A percentile compares a stretch with the other conserved stretches of the same genome.
Evolutionary conservation across 345 rosid genomes (phyloP).

Genomic region (Corchorus olitorius): DNA sequence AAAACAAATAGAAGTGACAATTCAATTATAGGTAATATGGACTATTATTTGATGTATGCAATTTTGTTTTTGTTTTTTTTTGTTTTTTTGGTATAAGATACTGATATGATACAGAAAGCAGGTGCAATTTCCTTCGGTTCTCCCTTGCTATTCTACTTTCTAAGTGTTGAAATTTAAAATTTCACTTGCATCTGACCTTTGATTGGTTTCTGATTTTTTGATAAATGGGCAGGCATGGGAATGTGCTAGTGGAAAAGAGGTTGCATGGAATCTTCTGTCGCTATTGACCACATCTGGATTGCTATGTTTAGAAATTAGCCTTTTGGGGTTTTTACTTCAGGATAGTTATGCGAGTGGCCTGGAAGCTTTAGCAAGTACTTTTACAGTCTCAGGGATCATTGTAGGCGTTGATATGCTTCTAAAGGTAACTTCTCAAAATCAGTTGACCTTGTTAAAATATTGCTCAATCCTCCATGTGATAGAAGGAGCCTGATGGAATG

Average conservation of each 20-base stretch:
- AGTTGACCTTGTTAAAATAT: neutral
- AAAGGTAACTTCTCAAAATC: slow-evolving; percentile 33
- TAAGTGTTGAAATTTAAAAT: neutral
- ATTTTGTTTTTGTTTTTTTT: too few species aligned
- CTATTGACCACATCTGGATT: slow-evolving; percentile 38
- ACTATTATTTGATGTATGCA: neutral
- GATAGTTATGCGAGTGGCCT: slow-evolving; percentile 45
- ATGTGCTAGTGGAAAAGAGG: slow-evolving; percentile 38
- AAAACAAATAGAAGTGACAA: neutral
- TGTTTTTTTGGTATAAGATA: neutral
- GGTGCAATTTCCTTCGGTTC: neutral
- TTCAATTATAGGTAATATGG: neutral
- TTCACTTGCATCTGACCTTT: neutral
- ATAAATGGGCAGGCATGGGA: slow-evolving; percentile 38
- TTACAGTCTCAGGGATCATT: slow-evolving; percentile 41
- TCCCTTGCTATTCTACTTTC: neutral
- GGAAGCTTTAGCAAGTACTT: slow-evolving; percentile 39
- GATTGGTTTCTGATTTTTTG: neutral
- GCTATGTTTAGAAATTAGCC: slow-evolving; percentile 42
- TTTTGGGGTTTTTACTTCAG: slow-evolving; percentile 41
- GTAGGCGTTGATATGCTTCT: slow-evolving; percentile 40
- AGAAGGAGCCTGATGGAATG: neutral
- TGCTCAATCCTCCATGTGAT: neutral
- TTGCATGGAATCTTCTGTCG: slow-evolving; percentile 46
- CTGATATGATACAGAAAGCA: neutral